phyloP scores from a whole-genome alignment of 768 basidiomycete species.

The Kwoniella europaea region DNA sequence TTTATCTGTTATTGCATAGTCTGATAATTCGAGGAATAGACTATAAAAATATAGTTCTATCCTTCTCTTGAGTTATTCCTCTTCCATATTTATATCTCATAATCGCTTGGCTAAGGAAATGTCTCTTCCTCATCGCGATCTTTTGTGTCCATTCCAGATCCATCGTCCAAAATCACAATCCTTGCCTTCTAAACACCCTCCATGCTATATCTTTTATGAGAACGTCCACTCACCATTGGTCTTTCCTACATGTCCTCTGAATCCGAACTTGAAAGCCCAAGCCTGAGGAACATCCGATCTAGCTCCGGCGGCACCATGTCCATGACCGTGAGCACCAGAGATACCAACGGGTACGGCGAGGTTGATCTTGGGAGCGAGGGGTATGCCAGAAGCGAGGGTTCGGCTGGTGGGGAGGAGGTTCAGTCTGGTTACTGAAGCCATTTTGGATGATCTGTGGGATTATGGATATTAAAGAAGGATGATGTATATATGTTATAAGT shows the following conservation, averaged over 20 bases:
- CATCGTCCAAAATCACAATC: too few relatives aligned
- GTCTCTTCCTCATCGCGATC: too few relatives aligned
- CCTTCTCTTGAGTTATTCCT: too few relatives aligned
- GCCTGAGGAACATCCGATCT: conserved; percentile 39
- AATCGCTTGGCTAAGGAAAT: too few relatives aligned
- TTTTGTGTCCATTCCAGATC: too few relatives aligned
- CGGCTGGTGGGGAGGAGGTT: conserved; percentile 81
- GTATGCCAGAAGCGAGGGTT: conserved; percentile 77
- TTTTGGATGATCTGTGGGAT: conserved; percentile 19
- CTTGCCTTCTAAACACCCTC: too few relatives aligned
- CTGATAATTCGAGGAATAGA: too few relatives aligned
- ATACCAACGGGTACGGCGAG: conserved; percentile 67
- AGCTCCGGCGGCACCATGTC: conserved; percentile 66
- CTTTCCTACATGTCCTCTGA: conserved; percentile 26
- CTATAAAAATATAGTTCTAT: too few relatives aligned
- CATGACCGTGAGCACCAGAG: conserved; percentile 66
- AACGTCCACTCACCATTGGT: conserved; percentile 39
- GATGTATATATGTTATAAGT: neutral
- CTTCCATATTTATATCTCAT: too few relatives aligned
- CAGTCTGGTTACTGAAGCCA: conserved; percentile 58
- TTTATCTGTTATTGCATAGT: too few relatives aligned
- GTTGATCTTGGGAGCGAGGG: conserved; percentile 75
- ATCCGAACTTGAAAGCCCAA: conserved; percentile 34
- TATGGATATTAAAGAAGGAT: neutral
- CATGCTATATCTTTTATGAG: too few relatives aligned